Evolutionary conservation across 2,329 filamentous ascomycete species (phyloP), one percentile per base, ranked within the genome.

Genomic region (Geosmithia flava): DNA sequence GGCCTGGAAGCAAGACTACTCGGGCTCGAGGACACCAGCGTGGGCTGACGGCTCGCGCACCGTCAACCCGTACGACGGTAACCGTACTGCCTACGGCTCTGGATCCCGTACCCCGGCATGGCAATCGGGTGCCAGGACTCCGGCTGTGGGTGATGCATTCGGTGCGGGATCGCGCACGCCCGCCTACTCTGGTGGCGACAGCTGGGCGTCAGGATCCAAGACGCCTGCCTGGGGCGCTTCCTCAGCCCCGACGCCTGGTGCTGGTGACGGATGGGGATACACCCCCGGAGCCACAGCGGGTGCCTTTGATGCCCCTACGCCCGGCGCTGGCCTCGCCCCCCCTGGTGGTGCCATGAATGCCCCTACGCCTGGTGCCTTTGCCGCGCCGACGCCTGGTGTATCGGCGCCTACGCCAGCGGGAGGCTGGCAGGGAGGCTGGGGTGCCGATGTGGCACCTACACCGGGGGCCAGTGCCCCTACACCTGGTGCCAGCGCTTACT

Each of bases 101-200:
- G 81, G 82, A 29, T 75, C 76, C 45, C 79, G 85, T 47, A 89
- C 84, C 1, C 85, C 85, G 7, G 84, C 83, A 5, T 90, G 85
- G 85, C 82, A 83, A 50, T 84, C 87, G 2, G 85, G 85, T 47
- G 80, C 83, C 48, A 83, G 85, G 62, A 91, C 85, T 1, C 70
- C 86, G 48, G 78, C 79, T 1, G 57, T 56, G 19, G 70, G 73
- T 15, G 77, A 83, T 57, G 72, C 74, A 19, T 86, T 84, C 57
- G 78, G 74, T 48, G 73, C 76, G 49, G 83, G 83, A 7, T 82
- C 79, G n/a, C 83, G 80, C 58, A 84, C 79, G 13, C 82, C 76
- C 43, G 84, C 74, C 47, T 88, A 81, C 55, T 66, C 61, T 40
- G 61, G 68, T 40, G 66, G 69, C 47, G 82, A 84, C 50, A 70